Evolutionary conservation across 129 eudicot species (phyloP).

Genomic region (Flaveria linearis): DNA sequence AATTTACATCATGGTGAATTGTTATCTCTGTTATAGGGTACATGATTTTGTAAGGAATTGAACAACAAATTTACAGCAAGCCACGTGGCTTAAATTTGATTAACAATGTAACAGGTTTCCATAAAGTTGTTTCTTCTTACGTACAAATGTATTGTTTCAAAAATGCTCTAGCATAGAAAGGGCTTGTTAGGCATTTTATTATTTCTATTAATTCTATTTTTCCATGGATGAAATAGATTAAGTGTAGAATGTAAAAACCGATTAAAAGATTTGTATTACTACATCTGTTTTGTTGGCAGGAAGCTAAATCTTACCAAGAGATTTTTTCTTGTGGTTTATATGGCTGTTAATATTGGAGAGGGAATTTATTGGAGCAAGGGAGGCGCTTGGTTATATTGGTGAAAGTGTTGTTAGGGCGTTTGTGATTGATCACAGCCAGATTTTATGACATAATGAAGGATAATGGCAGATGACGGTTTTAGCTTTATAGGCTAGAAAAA

Average conservation of each 20-base stretch:
- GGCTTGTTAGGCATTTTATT: too few relatives aligned
- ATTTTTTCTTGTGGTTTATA: background rate
- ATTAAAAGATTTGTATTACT: too few relatives aligned
- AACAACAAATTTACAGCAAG: background rate
- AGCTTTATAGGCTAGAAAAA: background rate
- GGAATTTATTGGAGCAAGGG: background rate
- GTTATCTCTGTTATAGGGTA: too few relatives aligned
- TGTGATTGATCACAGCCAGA: background rate
- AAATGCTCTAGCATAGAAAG: too few relatives aligned
- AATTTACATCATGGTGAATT: too few relatives aligned
- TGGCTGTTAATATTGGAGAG: background rate
- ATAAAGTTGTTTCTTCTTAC: background rate
- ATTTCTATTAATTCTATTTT: too few relatives aligned
- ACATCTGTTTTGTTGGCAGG: too few relatives aligned
- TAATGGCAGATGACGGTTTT: background rate
- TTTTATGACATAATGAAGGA: background rate
- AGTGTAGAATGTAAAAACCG: background rate
- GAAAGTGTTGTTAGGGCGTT: background rate
- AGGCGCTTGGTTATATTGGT: background rate
- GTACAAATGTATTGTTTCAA: too few relatives aligned
- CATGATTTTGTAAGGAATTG: background rate
- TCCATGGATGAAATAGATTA: background rate
- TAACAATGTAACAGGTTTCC: background rate
- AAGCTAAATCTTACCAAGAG: background rate
- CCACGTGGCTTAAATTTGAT: too few relatives aligned